A percentile compares a stretch with the other conserved stretches of the same genome.
These are phyloP conservation scores for Ceratobasidium sp. DNA, from an alignment of 1,284 basidiomycete species.

Conservation along the genomic window DNA sequence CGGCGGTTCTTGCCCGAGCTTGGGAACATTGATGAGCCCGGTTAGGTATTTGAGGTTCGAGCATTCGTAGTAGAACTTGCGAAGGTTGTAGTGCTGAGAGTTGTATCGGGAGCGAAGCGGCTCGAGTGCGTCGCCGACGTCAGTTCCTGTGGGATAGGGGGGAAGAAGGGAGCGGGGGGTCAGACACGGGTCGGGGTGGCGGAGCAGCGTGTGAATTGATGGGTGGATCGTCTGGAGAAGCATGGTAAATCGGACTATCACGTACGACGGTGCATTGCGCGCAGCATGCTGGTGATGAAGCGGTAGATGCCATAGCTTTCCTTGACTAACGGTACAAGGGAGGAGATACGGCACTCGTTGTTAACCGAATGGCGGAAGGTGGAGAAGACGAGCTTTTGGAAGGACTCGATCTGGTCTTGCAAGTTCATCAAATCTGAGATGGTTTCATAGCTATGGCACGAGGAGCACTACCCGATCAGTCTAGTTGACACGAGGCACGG, in stretches of 20 bases:
- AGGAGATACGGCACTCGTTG: constrained; percentile 95
- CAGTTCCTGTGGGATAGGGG: constrained; percentile 69
- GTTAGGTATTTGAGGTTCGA: constrained; percentile 97
- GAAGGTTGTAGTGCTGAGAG: constrained; percentile 87
- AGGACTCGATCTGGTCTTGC: constrained; percentile 96
- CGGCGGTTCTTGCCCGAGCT: constrained; percentile 95
- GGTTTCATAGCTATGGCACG: constrained; percentile 83
- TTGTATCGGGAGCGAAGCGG: constrained; percentile 86
- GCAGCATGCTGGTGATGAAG: constrained; percentile 96
- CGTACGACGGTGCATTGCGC: constrained; percentile 92
- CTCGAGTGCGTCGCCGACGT: constrained; percentile 85
- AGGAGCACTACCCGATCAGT: constrained; percentile 39
- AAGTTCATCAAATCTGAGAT: constrained; percentile 95
- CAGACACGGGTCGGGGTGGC: constrained; percentile 8
- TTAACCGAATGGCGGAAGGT: constrained; percentile 90
- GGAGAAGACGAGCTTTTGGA: constrained; percentile 95
- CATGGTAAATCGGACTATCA: constrained; percentile 43
- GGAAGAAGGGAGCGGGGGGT: not conserved
- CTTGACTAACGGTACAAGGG: constrained; percentile 93
- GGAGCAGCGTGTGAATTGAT: constrained; percentile 5
- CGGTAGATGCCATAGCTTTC: constrained; percentile 98
- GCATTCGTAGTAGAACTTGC: constrained; percentile 98
- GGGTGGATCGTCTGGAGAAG: constrained; percentile 14
- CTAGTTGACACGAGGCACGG: constrained; percentile 14
- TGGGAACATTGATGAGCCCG: constrained; percentile 94